Conservation (phyloP, 352 stramenopile genomes). For the Pythium oligandrum region DNA sequence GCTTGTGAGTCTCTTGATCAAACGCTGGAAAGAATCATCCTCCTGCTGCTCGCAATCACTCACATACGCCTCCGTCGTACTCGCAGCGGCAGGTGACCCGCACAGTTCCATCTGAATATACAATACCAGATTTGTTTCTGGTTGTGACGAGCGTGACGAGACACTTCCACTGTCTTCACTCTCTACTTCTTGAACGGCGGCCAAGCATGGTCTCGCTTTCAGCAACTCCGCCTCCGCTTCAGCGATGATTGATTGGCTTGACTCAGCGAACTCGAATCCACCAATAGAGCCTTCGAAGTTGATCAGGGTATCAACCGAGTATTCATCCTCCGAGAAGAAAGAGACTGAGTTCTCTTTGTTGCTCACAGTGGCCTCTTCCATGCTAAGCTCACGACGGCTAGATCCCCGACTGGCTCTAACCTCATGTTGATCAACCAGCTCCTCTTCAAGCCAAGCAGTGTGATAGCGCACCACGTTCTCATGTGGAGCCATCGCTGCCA, state of each 20-base stretch:
- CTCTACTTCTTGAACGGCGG: slow-evolving; percentile 7
- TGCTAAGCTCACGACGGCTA: neutral
- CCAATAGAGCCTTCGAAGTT: slow-evolving; percentile 53
- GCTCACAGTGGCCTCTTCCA: neutral
- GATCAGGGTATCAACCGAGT: slow-evolving; percentile 38
- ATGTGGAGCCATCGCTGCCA: slow-evolving; percentile 66
- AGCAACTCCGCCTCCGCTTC: slow-evolving; percentile 18
- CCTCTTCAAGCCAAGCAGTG: slow-evolving; percentile 71
- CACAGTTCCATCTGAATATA: slow-evolving; percentile 84
- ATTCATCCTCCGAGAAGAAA: slow-evolving; percentile 50
- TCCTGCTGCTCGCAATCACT: slow-evolving; percentile 24
- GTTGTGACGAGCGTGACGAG: slow-evolving; percentile 1
- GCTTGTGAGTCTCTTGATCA: slow-evolving; percentile 33
- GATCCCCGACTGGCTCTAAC: no score
- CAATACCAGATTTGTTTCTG: slow-evolving; percentile 38
- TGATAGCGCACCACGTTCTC: slow-evolving; percentile 78
- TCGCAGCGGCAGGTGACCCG: slow-evolving; percentile 15
- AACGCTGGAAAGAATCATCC: slow-evolving; percentile 29
- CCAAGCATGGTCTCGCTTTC: slow-evolving; percentile 7
- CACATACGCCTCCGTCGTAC: slow-evolving; percentile 7
- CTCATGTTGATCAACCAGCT: slow-evolving; percentile 17
- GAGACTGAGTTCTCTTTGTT: slow-evolving; percentile 18
- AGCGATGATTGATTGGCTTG: slow-evolving; percentile 29
- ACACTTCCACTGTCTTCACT: slow-evolving; percentile 21
- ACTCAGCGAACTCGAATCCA: slow-evolving; percentile 59